Conservation (phyloP, 306 rosid species). For the Cicer bijugum region DNA sequence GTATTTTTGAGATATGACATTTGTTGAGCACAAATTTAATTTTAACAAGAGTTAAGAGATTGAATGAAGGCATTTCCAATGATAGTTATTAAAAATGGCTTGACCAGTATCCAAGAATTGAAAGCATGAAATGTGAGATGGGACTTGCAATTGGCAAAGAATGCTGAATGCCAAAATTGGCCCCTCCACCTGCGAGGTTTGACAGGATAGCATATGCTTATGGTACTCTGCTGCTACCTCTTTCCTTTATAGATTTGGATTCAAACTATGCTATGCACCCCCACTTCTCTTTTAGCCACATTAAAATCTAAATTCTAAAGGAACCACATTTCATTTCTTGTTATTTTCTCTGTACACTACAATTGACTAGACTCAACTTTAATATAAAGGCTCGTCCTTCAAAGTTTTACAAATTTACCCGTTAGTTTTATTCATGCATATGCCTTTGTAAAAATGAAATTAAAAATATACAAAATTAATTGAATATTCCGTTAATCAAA, state of each 20-base stretch:
- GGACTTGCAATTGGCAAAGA: background rate
- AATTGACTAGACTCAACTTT: slow-evolving; percentile 5
- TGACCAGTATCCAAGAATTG: background rate
- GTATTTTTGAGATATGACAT: no score
- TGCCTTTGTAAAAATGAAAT: background rate
- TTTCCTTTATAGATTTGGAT: background rate
- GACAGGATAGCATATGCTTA: slow-evolving; percentile 11
- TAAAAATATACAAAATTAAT: no score
- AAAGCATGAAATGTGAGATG: slow-evolving; percentile 7
- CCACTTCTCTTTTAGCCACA: slow-evolving; percentile 16
- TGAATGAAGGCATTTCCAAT: no score
- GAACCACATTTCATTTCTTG: background rate
- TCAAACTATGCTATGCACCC: background rate
- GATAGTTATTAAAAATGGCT: background rate
- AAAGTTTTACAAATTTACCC: background rate
- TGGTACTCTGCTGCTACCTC: background rate
- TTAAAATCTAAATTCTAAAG: background rate
- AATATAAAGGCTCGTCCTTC: background rate
- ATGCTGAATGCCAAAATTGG: background rate
- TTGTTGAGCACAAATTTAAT: no score
- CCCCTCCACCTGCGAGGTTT: background rate
- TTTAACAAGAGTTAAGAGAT: no score
- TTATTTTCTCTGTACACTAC: background rate
- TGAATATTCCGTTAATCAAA: no score
- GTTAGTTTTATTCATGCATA: background rate